Conservation (phyloP, 208 protist genomes). For the Spongospora subterranea region DNA sequence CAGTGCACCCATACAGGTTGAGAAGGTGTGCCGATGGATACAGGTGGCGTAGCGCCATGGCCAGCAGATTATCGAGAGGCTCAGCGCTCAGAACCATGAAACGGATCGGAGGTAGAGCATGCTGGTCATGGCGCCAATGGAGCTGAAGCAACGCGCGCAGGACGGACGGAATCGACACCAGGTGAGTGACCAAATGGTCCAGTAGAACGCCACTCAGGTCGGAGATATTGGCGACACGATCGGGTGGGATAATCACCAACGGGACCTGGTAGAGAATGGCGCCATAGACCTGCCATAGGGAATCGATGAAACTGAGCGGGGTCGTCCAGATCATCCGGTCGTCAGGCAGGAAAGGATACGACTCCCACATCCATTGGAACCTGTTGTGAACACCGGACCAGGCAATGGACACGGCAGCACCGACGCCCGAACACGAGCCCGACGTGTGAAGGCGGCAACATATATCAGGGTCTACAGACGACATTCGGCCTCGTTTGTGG, state of each 20-base stretch:
- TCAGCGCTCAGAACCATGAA: background rate
- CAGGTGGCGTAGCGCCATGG: background rate
- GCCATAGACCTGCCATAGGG: background rate
- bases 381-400: constrained; percentile 9
- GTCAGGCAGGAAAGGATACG: background rate
- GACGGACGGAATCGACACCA: constrained; percentile 28
- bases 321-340: background rate
- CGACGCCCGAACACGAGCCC: background rate
- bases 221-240: background rate
- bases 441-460: constrained; percentile 31
- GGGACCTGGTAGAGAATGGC: background rate
- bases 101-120: background rate
- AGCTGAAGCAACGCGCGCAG: background rate
- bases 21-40: background rate
- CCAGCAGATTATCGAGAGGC: background rate
- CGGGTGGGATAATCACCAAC: background rate
- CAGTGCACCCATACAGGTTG: constrained; percentile 48
- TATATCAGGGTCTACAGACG: background rate
- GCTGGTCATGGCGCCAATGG: background rate
- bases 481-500: background rate
- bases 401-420: background rate
- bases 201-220: background rate
- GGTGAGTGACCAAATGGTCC: background rate
- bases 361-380: constrained; percentile 29
- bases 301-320: background rate